Percentiles rank a stretch among this genome's conserved stretches.
These are phyloP conservation scores for Colletotrichum plurivorum DNA, from an alignment of 2,329 filamentous ascomycete genomes.

Conservation along the genomic window DNA sequence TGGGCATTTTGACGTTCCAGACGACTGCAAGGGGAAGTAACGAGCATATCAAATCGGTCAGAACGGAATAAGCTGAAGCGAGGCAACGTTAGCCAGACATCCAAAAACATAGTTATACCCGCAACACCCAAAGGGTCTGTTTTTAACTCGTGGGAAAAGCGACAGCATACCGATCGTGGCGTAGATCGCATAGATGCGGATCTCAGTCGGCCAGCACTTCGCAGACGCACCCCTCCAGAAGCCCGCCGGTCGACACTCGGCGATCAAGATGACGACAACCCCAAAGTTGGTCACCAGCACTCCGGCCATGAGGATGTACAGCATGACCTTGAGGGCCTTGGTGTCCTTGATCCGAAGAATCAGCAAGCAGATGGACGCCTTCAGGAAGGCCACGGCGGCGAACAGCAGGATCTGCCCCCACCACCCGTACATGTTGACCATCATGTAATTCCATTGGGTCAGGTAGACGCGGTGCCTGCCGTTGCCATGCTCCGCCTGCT, in stretches of 20 bases:
- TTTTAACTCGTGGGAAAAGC: no score
- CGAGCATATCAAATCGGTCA: conserved; percentile 46
- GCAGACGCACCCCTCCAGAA: conserved; percentile 24
- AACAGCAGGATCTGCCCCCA: conserved; percentile 57
- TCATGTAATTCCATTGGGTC: conserved; percentile 47
- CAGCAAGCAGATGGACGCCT: conserved; percentile 57
- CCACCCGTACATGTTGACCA: conserved; percentile 55
- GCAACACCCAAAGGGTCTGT: background rate
- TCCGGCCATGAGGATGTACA: conserved; percentile 50
- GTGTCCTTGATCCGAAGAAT: conserved; percentile 57
- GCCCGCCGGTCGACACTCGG: conserved; percentile 48
- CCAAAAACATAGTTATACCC: background rate
- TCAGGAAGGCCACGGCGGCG: conserved; percentile 54
- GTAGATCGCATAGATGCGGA: conserved; percentile 52
- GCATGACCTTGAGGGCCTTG: conserved; percentile 45
- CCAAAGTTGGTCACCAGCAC: conserved; percentile 49
- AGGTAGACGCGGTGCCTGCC: conserved; percentile 55
- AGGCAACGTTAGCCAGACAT: background rate
- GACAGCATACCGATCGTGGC: conserved; percentile 46
- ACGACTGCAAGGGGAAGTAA: conserved; percentile 49
- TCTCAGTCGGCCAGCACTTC: conserved; percentile 48
- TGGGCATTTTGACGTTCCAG: conserved; percentile 49
- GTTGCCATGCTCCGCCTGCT: conserved; percentile 52
- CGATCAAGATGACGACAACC: conserved; percentile 50
- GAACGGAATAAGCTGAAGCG: conserved; percentile 42